A percentile compares a stretch with the other conserved stretches of the same genome.
These are phyloP conservation scores for Nicotiana attenuata DNA, from an alignment of 257 asterid genomes.

Conservation along the genomic window DNA sequence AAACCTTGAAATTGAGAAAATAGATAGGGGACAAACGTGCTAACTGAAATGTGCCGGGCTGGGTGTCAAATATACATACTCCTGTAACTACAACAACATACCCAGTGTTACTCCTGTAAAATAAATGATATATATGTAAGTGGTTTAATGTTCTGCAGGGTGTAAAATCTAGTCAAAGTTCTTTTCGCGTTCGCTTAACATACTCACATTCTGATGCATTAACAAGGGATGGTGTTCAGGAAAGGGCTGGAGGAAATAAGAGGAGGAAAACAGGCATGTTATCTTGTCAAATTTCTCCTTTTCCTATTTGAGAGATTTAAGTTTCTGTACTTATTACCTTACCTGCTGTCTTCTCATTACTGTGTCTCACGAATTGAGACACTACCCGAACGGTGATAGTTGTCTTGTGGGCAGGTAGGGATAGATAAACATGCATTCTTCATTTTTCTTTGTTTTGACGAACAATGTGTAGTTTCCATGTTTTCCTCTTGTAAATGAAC, in stretches of 20 bases:
- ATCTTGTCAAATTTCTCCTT: neutral
- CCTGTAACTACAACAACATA: no score
- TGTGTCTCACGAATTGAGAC: neutral
- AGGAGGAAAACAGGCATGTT: slow-evolving; percentile 61
- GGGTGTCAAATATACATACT: neutral
- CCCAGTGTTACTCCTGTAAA: neutral
- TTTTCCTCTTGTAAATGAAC: neutral
- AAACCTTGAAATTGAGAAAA: neutral
- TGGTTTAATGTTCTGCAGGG: slow-evolving; percentile 44
- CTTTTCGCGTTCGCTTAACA: slow-evolving; percentile 60
- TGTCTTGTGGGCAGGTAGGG: neutral
- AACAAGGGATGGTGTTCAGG: slow-evolving; percentile 24
- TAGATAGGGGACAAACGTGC: neutral
- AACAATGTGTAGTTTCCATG: neutral
- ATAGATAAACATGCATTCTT: neutral
- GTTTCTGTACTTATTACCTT: neutral
- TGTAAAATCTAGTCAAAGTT: slow-evolving; percentile 42
- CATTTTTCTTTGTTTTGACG: neutral
- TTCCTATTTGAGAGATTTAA: neutral
- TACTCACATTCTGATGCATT: slow-evolving; percentile 44
- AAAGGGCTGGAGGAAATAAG: slow-evolving; percentile 53
- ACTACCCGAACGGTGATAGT: neutral
- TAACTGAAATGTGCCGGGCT: neutral
- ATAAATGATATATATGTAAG: slow-evolving; percentile 8
- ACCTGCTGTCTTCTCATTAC: neutral